These are phyloP conservation scores for Lactarius evosmus DNA, from an alignment of 768 basidiomycete species.

Conservation along the genomic window DNA sequence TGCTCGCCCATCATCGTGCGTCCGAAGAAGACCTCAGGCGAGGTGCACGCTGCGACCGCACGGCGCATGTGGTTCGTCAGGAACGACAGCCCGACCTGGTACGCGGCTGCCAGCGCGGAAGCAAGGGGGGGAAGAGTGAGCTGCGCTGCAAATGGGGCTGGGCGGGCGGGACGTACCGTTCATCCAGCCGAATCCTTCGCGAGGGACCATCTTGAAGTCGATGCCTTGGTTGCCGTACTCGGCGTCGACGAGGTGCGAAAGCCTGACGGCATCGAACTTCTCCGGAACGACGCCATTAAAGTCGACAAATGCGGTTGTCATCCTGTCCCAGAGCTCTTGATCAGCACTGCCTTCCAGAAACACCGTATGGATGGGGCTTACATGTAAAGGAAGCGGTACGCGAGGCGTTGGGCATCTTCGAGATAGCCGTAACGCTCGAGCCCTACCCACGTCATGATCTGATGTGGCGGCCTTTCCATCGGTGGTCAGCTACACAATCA, in stretches of 20 bases:
- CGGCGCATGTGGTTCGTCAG: slow-evolving; percentile 92
- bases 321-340: slow-evolving; percentile 45
- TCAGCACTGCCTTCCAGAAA: slow-evolving; percentile 5
- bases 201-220: slow-evolving; percentile 96
- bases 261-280: slow-evolving; percentile 97
- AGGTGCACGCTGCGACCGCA: slow-evolving; percentile 92
- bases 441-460: slow-evolving; percentile 98
- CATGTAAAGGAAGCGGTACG: slow-evolving; percentile 99
- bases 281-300: slow-evolving; percentile 98
- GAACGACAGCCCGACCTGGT: slow-evolving; percentile 95
- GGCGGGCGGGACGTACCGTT: slow-evolving; percentile 55
- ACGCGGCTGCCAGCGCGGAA: slow-evolving; percentile 59
- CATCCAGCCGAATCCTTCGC: slow-evolving; percentile 99
- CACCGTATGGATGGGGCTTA: slow-evolving; percentile 36
- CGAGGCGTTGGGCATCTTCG: slow-evolving; percentile 87
- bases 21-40: slow-evolving; percentile 86
- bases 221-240: slow-evolving; percentile 96
- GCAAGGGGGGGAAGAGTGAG: neutral
- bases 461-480: slow-evolving; percentile 81
- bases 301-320: slow-evolving; percentile 92
- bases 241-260: slow-evolving; percentile 94
- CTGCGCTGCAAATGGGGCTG: neutral
- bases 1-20: slow-evolving; percentile 36
- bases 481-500: slow-evolving; percentile 22
- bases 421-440: slow-evolving; percentile 94